phyloP scores from a whole-genome alignment of 2,329 filamentous ascomycete species.

The Apiospora hydei region DNA sequence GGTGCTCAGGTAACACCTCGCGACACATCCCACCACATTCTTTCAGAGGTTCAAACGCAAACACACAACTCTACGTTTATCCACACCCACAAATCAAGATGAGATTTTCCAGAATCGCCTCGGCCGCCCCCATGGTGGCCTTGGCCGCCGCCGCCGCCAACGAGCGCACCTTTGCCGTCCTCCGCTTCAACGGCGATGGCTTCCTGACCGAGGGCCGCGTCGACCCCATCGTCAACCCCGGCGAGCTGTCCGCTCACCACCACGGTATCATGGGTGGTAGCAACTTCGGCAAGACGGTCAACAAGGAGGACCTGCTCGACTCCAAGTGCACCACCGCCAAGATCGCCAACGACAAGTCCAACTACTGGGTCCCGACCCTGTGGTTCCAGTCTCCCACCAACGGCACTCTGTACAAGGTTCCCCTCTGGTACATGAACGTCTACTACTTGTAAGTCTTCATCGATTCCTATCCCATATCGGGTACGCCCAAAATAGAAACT shows the following conservation, averaged over 20 bases:
- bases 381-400: constrained; percentile 72
- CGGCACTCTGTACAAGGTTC: constrained; percentile 69
- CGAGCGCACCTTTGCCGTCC: constrained; percentile 68
- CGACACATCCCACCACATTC: constrained; percentile 8
- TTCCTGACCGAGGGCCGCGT: constrained; percentile 66
- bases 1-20: constrained; percentile 9
- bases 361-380: constrained; percentile 79
- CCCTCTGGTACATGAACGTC: constrained; percentile 74
- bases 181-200: constrained; percentile 72
- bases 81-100: background rate
- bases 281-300: constrained; percentile 69
- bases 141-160: constrained; percentile 51
- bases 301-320: constrained; percentile 62
- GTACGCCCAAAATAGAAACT: background rate
- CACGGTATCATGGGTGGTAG: constrained; percentile 77
- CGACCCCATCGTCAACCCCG: constrained; percentile 74
- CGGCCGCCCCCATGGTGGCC: constrained; percentile 41
- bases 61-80: background rate
- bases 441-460: constrained; percentile 74
- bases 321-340: constrained; percentile 76
- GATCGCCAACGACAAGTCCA: constrained; percentile 72
- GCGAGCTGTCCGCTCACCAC: constrained; percentile 65
- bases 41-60: background rate
- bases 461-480: too few species aligned
- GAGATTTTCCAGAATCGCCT: constrained; percentile 2